These are phyloP conservation scores for Chenopodium formosanum DNA, from an alignment of 148 eudicot genomes.

Conservation along the genomic window DNA sequence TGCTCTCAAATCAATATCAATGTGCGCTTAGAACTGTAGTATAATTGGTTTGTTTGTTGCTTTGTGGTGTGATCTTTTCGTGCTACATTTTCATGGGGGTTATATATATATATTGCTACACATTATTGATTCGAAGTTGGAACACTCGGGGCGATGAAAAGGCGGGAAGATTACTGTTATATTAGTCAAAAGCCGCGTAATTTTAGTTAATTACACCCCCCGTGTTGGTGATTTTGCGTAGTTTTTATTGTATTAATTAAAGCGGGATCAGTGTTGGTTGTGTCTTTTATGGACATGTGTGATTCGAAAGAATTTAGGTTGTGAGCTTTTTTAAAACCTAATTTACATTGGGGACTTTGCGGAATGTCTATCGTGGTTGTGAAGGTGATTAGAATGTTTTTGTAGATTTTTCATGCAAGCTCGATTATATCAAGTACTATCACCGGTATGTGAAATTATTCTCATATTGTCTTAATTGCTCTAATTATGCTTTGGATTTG, in stretches of 20 bases:
- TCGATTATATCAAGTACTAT: no score
- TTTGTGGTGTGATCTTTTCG: neutral
- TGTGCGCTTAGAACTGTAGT: neutral
- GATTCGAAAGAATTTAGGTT: neutral
- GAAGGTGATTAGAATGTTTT: neutral
- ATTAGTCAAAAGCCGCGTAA: neutral
- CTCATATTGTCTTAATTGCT: neutral
- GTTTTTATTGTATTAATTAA: neutral
- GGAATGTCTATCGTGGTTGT: neutral
- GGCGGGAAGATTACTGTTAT: neutral
- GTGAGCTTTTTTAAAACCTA: neutral
- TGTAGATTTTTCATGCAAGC: neutral
- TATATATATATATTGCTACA: neutral
- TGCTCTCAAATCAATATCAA: neutral
- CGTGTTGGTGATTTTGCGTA: neutral
- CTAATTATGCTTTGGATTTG: neutral
- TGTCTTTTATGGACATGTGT: neutral
- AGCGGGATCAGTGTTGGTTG: neutral
- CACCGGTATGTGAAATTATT: neutral
- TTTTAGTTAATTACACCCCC: neutral
- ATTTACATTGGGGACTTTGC: neutral
- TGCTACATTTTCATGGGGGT: conserved; percentile 1
- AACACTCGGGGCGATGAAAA: neutral
- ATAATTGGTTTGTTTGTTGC: neutral
- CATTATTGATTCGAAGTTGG: neutral